Base-by-base conservation (phyloP, 2,329 filamentous ascomycete species). In the Rugonectria rugulosa region DNA sequence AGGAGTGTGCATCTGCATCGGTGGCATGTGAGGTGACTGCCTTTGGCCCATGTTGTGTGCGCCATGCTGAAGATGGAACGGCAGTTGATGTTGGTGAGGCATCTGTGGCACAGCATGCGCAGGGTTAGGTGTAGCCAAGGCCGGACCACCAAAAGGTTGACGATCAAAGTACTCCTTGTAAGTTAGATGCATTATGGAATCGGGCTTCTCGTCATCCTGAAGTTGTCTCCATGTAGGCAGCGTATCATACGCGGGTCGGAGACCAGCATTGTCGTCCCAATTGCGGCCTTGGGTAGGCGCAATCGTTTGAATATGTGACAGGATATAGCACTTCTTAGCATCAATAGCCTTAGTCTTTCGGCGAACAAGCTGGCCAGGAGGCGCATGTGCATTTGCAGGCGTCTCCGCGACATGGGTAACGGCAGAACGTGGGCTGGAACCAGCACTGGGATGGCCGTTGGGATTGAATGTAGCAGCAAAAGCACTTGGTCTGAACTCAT, bases 401-500 rank as follows among this genome's bases (percentile, higher is more conserved):
- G 67, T 62, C 11, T 75, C 77, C 27, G 75, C 67, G 15, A 73
- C 71, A 47, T 81, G 75, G 68, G 82, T 88, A 63, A 81, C 81
- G 61, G 77, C 78, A 2, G 88, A 85, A 27, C 83, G 82, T 24
- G 92, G 91, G 68, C 90, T 96, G 3, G 90, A 91, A 29, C 85
- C 81, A 41, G 84, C 81, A 69, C 88, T 91, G n/a, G 80, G 78
- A 41, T 81, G 79, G 4, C 81, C 79, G 20, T 77, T 90, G 5
- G 90, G 94, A 63, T 88, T 94, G 75, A 99, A 98, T 2, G 88
- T 81, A 38, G 85, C 83, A 1, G 93, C 92, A 59, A 89, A 89
- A 5, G 91, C 88, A 66, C 89, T 96, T 15, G 94, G 95, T 61
- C 89, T 88, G 75, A 97, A 98, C 68, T 97, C 92, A 69, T 84